These are phyloP conservation scores for Rhizophagus prolifer DNA, from an alignment of 192 early-diverging fungal genomes.

Conservation along the genomic window DNA sequence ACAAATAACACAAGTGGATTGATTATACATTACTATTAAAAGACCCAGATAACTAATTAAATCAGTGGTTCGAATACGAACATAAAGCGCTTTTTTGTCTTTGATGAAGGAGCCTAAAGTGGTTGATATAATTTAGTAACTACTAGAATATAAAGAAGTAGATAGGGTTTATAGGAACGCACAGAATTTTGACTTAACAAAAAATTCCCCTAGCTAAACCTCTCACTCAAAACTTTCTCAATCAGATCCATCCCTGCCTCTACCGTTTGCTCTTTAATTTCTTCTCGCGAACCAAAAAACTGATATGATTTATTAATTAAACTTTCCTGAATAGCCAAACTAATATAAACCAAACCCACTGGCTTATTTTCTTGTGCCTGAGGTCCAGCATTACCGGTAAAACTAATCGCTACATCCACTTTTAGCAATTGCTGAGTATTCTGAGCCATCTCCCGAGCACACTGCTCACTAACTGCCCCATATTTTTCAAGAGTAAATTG, in stretches of 20 bases:
- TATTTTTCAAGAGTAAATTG: neutral
- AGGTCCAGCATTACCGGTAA: neutral
- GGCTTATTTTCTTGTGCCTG: neutral
- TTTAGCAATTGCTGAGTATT: neutral
- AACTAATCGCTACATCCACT: neutral
- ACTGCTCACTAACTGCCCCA: neutral
- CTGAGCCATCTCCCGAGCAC: neutral
- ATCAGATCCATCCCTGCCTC: neutral
- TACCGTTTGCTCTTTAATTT: neutral
- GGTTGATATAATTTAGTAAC: too few species aligned
- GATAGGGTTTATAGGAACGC: too few species aligned
- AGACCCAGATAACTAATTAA: too few species aligned
- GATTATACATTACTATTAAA: too few species aligned
- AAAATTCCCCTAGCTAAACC: too few species aligned
- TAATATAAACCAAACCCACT: neutral
- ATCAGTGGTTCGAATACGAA: too few species aligned
- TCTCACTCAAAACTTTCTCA: neutral
- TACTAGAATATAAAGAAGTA: too few species aligned
- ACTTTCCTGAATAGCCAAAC: neutral
- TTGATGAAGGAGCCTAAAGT: too few species aligned
- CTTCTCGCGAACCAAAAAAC: neutral
- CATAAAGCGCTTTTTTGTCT: too few species aligned
- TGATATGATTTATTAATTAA: neutral
- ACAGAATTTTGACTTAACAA: too few species aligned
- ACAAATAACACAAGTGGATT: too few species aligned